Base-by-base conservation (phyloP, 2,329 filamentous ascomycete genomes). In the Cladorrhinum sp. region DNA sequence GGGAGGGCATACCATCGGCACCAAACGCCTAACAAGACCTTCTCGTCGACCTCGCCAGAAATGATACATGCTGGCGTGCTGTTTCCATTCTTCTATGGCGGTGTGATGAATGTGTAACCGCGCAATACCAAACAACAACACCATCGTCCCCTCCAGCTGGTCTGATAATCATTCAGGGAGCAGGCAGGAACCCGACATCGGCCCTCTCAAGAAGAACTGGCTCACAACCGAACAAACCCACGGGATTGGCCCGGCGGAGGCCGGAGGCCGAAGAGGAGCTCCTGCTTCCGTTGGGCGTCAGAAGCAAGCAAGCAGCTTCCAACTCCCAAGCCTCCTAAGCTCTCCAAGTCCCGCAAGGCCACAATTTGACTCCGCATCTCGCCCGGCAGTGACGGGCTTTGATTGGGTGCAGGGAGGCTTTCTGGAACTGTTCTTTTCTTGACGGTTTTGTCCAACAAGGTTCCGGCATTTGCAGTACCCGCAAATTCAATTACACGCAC, bases 381-480 rank as follows among this genome's bases (percentile, higher is more conserved):
- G 62, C 50, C 57, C 54, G 36, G 52, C 52, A 30, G 16, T 54
- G 30, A 60, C 58, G 46, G n/a, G 50, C 51, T 36, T 55, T 61
- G 62, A 66, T 64, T 66, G 62, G 64, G 24, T 33, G 49, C 21
- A 23, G 28, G n/a, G 8, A 8, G 26, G 10, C 24, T 57, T 67
- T 65, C 65, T 64, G 60, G 64, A 65, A 67, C 28, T 54, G 39
- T 67, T 67, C 65, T 61, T n/a, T n/a, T 39, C 55, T 42, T 18
- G 18, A 48, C 10, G 12, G 36, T 3, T 42, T 42, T 42, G 36
- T 5, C 36, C 46, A 56, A 28, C 54, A 56, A 53, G 55, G 33
- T 30, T 28, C 21, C 36, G 36, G 36, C 36, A 42, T 42, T 16
- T 46, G 10, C 42, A 21, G 18, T 20, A 21, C 42, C n/a, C 36